A percentile compares a stretch with the other conserved stretches of the same genome.
Evolutionary conservation across 345 rosid genomes (phyloP).

Genomic region (Eucalyptus sp.): DNA sequence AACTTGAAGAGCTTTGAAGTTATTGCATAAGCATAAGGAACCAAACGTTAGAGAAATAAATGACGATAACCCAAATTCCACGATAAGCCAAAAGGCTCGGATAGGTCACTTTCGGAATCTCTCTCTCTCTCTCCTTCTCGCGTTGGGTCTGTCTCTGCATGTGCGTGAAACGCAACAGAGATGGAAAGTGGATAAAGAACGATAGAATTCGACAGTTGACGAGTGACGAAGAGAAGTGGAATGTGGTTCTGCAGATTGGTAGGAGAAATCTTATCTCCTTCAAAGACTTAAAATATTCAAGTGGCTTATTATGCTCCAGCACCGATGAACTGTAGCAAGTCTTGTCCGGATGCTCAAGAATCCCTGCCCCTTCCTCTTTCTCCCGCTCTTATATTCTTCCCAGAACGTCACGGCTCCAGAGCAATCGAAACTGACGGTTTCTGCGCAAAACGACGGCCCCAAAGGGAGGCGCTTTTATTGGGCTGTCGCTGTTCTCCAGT

Average conservation of each 20-base stretch:
- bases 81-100: neutral
- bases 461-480: accelerated
- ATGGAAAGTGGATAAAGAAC: neutral
- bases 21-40: neutral
- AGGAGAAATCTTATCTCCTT: neutral
- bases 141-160: neutral
- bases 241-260: neutral
- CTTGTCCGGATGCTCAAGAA: neutral
- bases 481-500: neutral
- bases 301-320: neutral
- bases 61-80: neutral
- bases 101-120: neutral
- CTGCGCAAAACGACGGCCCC: neutral
- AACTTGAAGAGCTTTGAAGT: neutral
- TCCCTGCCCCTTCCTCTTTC: neutral
- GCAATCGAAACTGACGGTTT: neutral
- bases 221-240: neutral
- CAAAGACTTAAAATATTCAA: neutral
- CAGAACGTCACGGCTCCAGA: neutral
- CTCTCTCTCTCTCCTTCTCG: neutral
- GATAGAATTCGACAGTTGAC: neutral
- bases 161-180: neutral
- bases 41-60: neutral
- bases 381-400: too few relatives aligned
- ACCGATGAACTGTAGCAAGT: neutral